These are phyloP conservation scores for Aquilaria sinensis DNA, from an alignment of 345 rosid species.

Conservation along the genomic window DNA sequence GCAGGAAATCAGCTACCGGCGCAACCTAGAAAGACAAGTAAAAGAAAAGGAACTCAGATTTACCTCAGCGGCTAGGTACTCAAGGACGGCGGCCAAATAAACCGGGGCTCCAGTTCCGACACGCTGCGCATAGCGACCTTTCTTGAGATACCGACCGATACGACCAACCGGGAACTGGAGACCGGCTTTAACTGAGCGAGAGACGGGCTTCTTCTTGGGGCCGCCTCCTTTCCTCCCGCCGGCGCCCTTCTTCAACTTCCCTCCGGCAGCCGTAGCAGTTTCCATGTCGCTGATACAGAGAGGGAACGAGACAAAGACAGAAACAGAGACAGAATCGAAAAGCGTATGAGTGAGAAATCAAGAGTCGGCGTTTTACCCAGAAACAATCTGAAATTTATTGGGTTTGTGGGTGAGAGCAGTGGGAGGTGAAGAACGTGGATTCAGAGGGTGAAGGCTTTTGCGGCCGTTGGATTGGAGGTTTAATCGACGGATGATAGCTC, in stretches of 20 bases:
- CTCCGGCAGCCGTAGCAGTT: slow-evolving; percentile 43
- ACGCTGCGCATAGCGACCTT: slow-evolving; percentile 62
- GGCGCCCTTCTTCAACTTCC: slow-evolving; percentile 56
- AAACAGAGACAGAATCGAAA: too few relatives aligned
- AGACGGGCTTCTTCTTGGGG: slow-evolving; percentile 76
- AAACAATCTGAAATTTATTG: slow-evolving; percentile 5
- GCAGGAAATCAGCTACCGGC: not conserved
- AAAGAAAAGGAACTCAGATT: not conserved
- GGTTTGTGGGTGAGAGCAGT: not conserved
- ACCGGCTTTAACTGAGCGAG: slow-evolving; percentile 69
- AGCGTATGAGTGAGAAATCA: too few relatives aligned
- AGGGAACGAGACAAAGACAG: not conserved
- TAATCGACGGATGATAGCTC: not conserved
- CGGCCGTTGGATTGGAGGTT: slow-evolving; percentile 12
- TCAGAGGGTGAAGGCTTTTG: not conserved
- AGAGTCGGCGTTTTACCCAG: not conserved
- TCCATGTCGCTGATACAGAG: slow-evolving; percentile 6
- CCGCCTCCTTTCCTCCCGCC: slow-evolving; percentile 71
- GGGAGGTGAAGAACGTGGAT: not conserved
- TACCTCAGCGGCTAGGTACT: slow-evolving; percentile 84
- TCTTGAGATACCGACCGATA: slow-evolving; percentile 71
- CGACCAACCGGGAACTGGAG: slow-evolving; percentile 82
- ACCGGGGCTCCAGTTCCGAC: slow-evolving; percentile 79
- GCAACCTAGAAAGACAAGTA: not conserved
- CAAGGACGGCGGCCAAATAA: slow-evolving; percentile 79